Conservation (phyloP, 768 basidiomycete species). For the Lactarius psammicola region DNA sequence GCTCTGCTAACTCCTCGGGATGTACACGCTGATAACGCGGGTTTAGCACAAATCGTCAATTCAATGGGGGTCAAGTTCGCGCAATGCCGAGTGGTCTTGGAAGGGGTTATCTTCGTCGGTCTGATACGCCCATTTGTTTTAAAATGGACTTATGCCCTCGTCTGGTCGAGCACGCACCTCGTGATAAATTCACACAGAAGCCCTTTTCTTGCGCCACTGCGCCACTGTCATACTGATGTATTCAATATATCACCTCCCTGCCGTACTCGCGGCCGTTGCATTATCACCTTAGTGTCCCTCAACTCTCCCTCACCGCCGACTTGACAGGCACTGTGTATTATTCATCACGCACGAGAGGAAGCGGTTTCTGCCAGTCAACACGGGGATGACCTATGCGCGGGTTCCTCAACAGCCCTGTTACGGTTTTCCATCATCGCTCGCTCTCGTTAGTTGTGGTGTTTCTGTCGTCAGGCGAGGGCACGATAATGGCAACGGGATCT, state of each 20-base stretch:
- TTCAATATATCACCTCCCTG: not conserved
- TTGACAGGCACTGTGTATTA: not conserved
- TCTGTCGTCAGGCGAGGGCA: not conserved
- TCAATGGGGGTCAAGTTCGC: not conserved
- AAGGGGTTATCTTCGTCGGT: not conserved
- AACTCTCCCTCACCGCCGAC: not conserved
- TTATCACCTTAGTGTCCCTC: not conserved
- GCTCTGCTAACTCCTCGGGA: not conserved
- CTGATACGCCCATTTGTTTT: not conserved
- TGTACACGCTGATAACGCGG: not conserved
- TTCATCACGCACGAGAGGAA: not conserved
- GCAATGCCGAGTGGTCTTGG: not conserved
- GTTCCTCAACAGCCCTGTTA: not conserved
- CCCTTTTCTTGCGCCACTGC: not conserved
- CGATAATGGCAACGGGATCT: not conserved
- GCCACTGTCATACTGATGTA: not conserved
- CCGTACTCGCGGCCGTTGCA: not conserved
- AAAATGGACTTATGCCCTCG: not conserved
- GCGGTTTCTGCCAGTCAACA: not conserved
- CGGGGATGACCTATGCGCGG: not conserved
- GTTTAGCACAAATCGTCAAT: not conserved
- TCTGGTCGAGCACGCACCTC: not conserved
- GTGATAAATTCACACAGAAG: not conserved
- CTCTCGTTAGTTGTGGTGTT: not conserved
- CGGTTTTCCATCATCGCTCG: not conserved